phyloP scores from a whole-genome alignment of 2,329 filamentous ascomycete genomes.

The Trichophyton equinum region DNA sequence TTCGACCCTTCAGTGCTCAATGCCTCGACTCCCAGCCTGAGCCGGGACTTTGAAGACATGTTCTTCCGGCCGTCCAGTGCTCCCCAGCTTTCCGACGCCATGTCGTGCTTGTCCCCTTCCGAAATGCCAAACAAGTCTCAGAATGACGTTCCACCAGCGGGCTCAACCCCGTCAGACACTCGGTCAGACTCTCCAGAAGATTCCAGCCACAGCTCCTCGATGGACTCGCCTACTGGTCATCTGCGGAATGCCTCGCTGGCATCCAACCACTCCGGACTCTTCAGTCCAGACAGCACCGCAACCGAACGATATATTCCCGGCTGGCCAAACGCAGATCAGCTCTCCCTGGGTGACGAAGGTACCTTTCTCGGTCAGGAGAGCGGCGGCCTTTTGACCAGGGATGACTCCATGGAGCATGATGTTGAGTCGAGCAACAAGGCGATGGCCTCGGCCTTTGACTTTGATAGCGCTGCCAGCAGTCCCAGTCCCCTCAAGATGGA shows the following conservation, averaged over 20 bases:
- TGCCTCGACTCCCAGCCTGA: slow-evolving; percentile 16
- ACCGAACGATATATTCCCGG: slow-evolving; percentile 22
- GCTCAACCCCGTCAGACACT: slow-evolving; percentile 26
- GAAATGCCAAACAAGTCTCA: slow-evolving; percentile 7
- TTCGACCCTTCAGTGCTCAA: slow-evolving; percentile 22
- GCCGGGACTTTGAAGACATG: slow-evolving; percentile 10
- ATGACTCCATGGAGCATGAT: slow-evolving; percentile 24
- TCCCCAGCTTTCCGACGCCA: slow-evolving; percentile 8
- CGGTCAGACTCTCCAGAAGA: slow-evolving; percentile 35
- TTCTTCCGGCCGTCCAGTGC: slow-evolving; percentile 10
- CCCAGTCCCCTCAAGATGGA: slow-evolving; percentile 30
- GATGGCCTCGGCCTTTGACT: slow-evolving; percentile 39
- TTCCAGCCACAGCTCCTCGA: slow-evolving; percentile 33
- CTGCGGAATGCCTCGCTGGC: slow-evolving; percentile 29
- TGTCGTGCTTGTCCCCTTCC: slow-evolving; percentile 10
- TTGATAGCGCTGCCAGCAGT: slow-evolving; percentile 37
- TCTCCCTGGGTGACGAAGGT: slow-evolving; percentile 28
- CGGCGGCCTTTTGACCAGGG: slow-evolving; percentile 24
- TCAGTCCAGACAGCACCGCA: slow-evolving; percentile 13
- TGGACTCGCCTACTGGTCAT: slow-evolving; percentile 32
- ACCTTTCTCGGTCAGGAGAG: slow-evolving; percentile 30
- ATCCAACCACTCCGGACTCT: slow-evolving; percentile 29
- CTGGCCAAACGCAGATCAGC: slow-evolving; percentile 28
- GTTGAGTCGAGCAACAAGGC: slow-evolving; percentile 35
- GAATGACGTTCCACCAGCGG: slow-evolving; percentile 12